Percentiles rank a stretch among this genome's conserved stretches.
phyloP scores from a whole-genome alignment of 257 asterid genomes.

The Anisodus acutangulus region DNA sequence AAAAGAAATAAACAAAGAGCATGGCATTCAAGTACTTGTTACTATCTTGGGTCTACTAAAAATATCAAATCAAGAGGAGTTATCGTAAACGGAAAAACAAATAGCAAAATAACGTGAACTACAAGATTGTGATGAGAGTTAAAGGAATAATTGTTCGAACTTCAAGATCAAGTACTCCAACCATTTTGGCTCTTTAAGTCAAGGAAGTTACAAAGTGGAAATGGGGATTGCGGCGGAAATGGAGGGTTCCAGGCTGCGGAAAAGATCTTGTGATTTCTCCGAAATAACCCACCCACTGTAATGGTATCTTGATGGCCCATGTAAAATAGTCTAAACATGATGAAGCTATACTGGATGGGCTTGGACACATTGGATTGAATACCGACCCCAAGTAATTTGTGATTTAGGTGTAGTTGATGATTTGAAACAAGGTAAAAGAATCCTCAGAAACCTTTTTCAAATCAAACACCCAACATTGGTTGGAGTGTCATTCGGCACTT shows the following conservation, averaged over 20 bases:
- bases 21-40: background rate
- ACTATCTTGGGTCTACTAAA: too few relatives aligned
- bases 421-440: background rate
- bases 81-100: background rate
- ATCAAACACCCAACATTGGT: conserved; percentile 35
- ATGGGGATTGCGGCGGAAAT: background rate
- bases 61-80: background rate
- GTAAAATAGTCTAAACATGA: background rate
- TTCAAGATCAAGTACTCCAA: background rate
- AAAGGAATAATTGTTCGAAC: background rate
- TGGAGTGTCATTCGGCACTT: conserved; percentile 37
- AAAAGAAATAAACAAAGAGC: background rate
- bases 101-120: background rate
- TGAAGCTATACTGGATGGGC: background rate
- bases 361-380: background rate
- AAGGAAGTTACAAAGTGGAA: background rate
- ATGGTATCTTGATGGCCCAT: background rate
- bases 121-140: background rate
- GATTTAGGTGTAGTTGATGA: background rate
- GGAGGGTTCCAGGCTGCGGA: background rate
- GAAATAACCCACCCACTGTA: background rate
- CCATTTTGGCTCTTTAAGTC: background rate
- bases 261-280: background rate
- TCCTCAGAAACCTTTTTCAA: conserved; percentile 35
- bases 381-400: background rate